Conservation (phyloP, 176 grass and related monocot genomes). For the Panicum miliaceum region DNA sequence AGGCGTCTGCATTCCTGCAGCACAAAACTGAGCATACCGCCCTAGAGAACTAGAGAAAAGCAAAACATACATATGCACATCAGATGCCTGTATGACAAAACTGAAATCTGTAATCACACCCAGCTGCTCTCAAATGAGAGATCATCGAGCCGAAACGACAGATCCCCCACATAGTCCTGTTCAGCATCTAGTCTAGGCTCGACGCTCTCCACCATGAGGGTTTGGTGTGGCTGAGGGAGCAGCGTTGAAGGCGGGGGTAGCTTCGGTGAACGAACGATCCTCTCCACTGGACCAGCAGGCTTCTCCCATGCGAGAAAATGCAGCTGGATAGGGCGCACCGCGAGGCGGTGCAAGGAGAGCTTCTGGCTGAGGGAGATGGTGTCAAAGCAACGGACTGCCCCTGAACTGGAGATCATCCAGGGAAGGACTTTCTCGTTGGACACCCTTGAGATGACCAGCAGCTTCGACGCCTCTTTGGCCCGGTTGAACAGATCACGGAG, state of each 20-base stretch:
- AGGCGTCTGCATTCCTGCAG: slow-evolving; percentile 18
- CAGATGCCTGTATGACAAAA: slow-evolving; percentile 18
- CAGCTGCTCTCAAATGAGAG: slow-evolving; percentile 58
- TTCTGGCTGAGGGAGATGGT: slow-evolving; percentile 93
- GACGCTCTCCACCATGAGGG: not conserved
- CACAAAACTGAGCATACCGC: slow-evolving; percentile 29
- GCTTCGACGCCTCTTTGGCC: slow-evolving; percentile 55
- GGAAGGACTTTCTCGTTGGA: slow-evolving; percentile 82
- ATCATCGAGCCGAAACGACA: slow-evolving; percentile 73
- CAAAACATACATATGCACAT: slow-evolving; percentile 34
- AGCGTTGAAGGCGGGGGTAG: not conserved
- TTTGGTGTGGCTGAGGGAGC: slow-evolving; percentile 41
- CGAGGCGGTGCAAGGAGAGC: slow-evolving; percentile 70
- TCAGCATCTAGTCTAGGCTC: slow-evolving; percentile 41
- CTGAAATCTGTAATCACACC: slow-evolving; percentile 52
- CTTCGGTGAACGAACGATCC: not conserved
- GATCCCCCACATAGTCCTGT: slow-evolving; percentile 53
- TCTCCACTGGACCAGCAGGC: not conserved
- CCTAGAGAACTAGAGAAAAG: slow-evolving; percentile 25
- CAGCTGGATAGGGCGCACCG: slow-evolving; percentile 64
- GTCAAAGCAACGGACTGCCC: slow-evolving; percentile 80
- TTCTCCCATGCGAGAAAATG: slow-evolving; percentile 74
- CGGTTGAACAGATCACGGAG: slow-evolving; percentile 64
- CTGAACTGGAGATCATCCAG: slow-evolving; percentile 72
- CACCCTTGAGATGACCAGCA: slow-evolving; percentile 80